Evolutionary conservation across 345 rosid genomes (phyloP).

Genomic region (Sonneratia alba): DNA sequence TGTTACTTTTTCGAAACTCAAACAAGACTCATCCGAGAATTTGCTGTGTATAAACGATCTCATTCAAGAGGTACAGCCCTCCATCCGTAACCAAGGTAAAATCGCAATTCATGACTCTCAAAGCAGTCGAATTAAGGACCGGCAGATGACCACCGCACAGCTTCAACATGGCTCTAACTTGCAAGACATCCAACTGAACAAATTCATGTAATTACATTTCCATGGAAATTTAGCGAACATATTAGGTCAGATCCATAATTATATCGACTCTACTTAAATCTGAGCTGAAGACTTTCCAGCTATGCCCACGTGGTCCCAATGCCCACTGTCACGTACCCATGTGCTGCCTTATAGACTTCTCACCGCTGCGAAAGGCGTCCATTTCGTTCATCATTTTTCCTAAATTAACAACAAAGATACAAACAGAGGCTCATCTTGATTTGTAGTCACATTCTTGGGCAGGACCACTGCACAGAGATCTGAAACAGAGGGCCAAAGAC

Average conservation of each 20-base stretch:
- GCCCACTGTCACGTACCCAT: constrained; percentile 9
- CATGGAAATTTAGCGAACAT: not conserved
- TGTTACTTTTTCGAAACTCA: not conserved
- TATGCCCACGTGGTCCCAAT: constrained; percentile 11
- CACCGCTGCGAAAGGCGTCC: not conserved
- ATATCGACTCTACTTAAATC: not conserved
- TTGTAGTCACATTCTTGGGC: not conserved
- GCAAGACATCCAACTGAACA: not conserved
- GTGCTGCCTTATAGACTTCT: not conserved
- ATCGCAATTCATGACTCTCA: not conserved
- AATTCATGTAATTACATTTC: not conserved
- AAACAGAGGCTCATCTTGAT: not conserved
- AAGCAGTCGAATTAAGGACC: not conserved
- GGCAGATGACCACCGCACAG: not conserved
- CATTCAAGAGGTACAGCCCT: no score
- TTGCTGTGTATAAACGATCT: no score
- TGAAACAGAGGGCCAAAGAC: not conserved
- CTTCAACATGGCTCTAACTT: not conserved
- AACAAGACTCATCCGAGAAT: no score
- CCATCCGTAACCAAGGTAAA: no score
- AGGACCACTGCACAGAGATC: constrained; percentile 1
- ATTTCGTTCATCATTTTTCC: not conserved
- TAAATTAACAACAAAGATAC: not conserved
- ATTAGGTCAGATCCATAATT: not conserved
- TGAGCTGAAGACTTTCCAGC: not conserved